A percentile compares a stretch with the other conserved stretches of the same genome.
These are phyloP conservation scores for Camellia oleifera DNA, from an alignment of 179 eudicot species.

Conservation along the genomic window DNA sequence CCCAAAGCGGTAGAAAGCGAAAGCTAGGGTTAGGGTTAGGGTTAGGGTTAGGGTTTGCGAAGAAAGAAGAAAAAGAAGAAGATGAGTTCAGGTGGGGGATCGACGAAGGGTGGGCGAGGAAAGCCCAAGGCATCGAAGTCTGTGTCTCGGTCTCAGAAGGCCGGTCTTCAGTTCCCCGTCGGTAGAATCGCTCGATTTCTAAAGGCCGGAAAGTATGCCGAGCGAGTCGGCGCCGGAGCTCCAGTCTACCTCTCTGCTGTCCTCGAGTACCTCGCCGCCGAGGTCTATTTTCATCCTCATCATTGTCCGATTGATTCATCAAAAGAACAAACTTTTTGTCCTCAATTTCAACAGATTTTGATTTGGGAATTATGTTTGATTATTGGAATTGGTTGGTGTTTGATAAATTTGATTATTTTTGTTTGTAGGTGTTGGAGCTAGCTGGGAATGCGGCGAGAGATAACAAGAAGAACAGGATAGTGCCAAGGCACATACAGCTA, in stretches of 20 bases:
- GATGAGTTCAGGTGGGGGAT: slow-evolving; percentile 12
- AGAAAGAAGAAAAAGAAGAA: background rate
- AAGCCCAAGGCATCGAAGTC: slow-evolving; percentile 27
- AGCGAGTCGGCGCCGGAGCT: slow-evolving; percentile 32
- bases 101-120: slow-evolving; percentile 22
- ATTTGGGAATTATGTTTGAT: background rate
- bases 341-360: background rate
- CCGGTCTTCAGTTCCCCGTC: slow-evolving; percentile 32
- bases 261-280: slow-evolving; percentile 27
- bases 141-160: slow-evolving; percentile 26
- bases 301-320: background rate
- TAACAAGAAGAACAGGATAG: slow-evolving; percentile 30
- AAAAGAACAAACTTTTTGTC: too few species aligned
- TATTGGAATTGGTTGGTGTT: too few species aligned
- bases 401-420: background rate
- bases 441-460: slow-evolving; percentile 35
- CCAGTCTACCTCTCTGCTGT: slow-evolving; percentile 32
- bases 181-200: slow-evolving; percentile 30
- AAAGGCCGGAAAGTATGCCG: slow-evolving; percentile 29
- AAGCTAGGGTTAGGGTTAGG: slow-evolving; percentile 17
- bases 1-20: background rate
- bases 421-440: slow-evolving; percentile 26
- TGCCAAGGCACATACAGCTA: slow-evolving; percentile 30
- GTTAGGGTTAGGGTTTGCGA: too few species aligned
- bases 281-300: slow-evolving; percentile 1